These are phyloP conservation scores for Eutrema heterophyllum DNA, from an alignment of 345 rosid species.

Conservation along the genomic window DNA sequence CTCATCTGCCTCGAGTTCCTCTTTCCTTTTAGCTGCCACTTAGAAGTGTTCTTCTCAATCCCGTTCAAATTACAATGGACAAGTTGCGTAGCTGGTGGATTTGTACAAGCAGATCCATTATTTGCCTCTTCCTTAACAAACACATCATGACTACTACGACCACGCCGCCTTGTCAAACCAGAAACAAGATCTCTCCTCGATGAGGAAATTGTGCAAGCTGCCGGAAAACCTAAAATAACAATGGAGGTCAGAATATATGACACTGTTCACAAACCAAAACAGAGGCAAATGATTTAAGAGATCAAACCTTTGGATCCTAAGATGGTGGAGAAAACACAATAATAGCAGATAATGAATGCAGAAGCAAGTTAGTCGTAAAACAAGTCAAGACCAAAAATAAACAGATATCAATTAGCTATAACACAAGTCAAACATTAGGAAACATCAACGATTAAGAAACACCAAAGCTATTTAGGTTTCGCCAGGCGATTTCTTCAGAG, in stretches of 20 bases:
- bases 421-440: not conserved
- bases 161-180: constrained; percentile 40
- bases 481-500: not conserved
- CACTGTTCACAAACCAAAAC: constrained; percentile 2
- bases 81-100: constrained; percentile 37
- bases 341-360: not conserved
- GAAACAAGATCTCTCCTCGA: constrained; percentile 36
- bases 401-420: not conserved
- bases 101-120: constrained; percentile 45
- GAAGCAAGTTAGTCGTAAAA: not conserved
- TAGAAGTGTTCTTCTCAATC: constrained; percentile 65
- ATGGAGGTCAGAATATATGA: not conserved
- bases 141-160: constrained; percentile 39
- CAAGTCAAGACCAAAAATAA: not conserved
- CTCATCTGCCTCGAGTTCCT: constrained; percentile 77
- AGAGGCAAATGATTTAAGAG: not conserved
- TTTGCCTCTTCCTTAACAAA: constrained; percentile 40
- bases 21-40: constrained; percentile 94
- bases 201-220: constrained; percentile 14
- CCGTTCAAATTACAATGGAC: constrained; percentile 39
- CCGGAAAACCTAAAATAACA: constrained; percentile 10
- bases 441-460: not conserved
- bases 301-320: constrained; percentile 1
- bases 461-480: not conserved
- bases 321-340: constrained; percentile 4